These are phyloP conservation scores for Caloboletus firmus DNA, from an alignment of 1,284 basidiomycete genomes.

Conservation along the genomic window DNA sequence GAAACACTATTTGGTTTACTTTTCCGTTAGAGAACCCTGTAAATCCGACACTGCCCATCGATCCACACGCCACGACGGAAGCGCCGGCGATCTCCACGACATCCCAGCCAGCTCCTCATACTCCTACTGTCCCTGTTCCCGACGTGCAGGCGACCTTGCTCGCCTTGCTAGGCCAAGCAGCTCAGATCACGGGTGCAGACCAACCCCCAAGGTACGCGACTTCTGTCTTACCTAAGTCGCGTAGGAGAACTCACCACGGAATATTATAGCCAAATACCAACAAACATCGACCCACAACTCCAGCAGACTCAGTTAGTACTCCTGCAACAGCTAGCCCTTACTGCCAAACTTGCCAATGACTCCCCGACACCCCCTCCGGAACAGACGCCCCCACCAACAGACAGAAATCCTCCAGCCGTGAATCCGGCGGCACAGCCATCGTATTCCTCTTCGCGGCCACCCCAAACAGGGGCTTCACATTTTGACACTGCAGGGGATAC, in stretches of 20 bases:
- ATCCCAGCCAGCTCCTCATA: constrained; percentile 33
- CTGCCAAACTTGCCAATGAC: constrained; percentile 46
- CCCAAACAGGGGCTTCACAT: constrained; percentile 7
- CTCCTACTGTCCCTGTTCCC: constrained; percentile 27
- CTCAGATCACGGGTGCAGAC: constrained; percentile 32
- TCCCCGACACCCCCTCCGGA: constrained; percentile 30
- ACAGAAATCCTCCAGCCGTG: neutral
- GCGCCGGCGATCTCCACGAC: constrained; percentile 28
- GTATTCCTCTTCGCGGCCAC: neutral
- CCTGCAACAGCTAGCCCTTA: constrained; percentile 70
- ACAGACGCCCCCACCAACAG: constrained; percentile 7
- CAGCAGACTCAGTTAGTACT: constrained; percentile 63
- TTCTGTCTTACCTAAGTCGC: neutral
- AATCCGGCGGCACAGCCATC: neutral
- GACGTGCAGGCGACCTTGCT: constrained; percentile 58
- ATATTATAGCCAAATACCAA: constrained; percentile 55
- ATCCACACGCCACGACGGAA: constrained; percentile 41
- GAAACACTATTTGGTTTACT: constrained; percentile 58
- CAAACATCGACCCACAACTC: constrained; percentile 51
- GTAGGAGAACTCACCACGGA: constrained; percentile 4
- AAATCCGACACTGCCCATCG: constrained; percentile 40
- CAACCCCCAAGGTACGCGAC: constrained; percentile 34
- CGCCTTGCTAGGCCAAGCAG: constrained; percentile 66
- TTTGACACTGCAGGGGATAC: constrained; percentile 44
- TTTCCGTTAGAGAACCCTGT: constrained; percentile 64